phyloP scores from a whole-genome alignment of 179 eudicot genomes.

The Silene coronaria region DNA sequence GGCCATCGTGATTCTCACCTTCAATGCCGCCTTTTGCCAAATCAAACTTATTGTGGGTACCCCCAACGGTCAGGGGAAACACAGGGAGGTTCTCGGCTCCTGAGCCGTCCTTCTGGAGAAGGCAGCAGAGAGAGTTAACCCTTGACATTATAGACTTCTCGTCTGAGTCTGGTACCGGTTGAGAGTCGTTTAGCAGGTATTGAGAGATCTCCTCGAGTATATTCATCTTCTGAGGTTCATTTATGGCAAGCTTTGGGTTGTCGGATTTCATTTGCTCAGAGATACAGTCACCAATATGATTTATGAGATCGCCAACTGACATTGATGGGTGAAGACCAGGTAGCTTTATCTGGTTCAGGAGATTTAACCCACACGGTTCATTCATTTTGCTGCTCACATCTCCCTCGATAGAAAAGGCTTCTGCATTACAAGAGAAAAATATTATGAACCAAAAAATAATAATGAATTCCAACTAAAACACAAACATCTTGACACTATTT shows the following conservation, averaged over 20 bases:
- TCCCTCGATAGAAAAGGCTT: conserved; percentile 32
- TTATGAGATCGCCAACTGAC: conserved; percentile 83
- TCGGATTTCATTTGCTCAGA: conserved; percentile 60
- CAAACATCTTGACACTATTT: too few relatives aligned
- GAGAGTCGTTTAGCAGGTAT: conserved; percentile 59
- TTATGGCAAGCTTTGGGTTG: conserved; percentile 35
- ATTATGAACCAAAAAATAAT: background rate
- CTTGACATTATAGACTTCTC: conserved; percentile 71
- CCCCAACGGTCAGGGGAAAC: conserved; percentile 15
- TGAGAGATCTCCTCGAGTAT: conserved; percentile 68
- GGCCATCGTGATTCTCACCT: conserved; percentile 24
- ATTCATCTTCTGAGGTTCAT: conserved; percentile 46
- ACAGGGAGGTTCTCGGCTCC: conserved; percentile 21
- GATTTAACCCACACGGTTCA: conserved; percentile 38
- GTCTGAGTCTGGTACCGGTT: conserved; percentile 42
- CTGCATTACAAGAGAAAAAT: conserved; percentile 8
- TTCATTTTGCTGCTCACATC: conserved; percentile 38
- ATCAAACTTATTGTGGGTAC: conserved; percentile 5
- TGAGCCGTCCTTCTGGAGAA: conserved; percentile 60
- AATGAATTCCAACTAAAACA: background rate
- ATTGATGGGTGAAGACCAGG: conserved; percentile 70
- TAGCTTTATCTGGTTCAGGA: conserved; percentile 51
- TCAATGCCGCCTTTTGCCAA: conserved; percentile 2
- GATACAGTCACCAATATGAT: conserved; percentile 64
- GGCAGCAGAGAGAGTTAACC: conserved; percentile 88